A percentile compares a stretch with the other conserved stretches of the same genome.
Conservation (phyloP, 805 yeast genomes). For the Debaryomyces hansenii region DNA sequence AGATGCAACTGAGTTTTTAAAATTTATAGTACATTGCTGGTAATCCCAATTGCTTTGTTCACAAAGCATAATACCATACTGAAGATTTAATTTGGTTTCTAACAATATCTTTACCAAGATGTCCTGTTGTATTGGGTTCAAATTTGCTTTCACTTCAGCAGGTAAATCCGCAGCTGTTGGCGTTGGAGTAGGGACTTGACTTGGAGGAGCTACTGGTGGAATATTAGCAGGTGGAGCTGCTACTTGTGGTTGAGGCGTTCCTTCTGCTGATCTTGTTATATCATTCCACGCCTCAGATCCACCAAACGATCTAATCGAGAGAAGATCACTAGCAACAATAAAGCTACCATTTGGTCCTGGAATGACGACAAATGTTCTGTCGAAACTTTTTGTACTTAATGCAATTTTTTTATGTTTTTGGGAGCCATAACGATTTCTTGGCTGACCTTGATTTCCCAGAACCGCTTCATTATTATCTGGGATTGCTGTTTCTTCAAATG, state of each 20-base stretch:
- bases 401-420: constrained; percentile 31
- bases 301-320: constrained; percentile 63
- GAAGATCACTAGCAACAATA: constrained; percentile 84
- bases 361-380: constrained; percentile 77
- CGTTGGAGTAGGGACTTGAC: constrained; percentile 13
- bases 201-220: constrained; percentile 12
- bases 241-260: constrained; percentile 5
- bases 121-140: constrained; percentile 59
- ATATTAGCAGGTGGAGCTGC: constrained; percentile 7
- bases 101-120: constrained; percentile 62
- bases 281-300: constrained; percentile 58
- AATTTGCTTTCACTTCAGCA: constrained; percentile 51
- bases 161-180: constrained; percentile 48
- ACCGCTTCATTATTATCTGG: constrained; percentile 43
- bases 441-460: constrained; percentile 5
- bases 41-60: constrained; percentile 88
- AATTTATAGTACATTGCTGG: constrained; percentile 65
- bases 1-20: constrained; percentile 62
- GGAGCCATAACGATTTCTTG: constrained; percentile 16
- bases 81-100: constrained; percentile 75
- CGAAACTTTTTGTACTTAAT: constrained; percentile 73
- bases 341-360: constrained; percentile 67
- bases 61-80: constrained; percentile 77
- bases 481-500: constrained; percentile 64
- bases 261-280: constrained; percentile 3